Evolutionary conservation across 495 filamentous ascomycete species (phyloP), one percentile per base, ranked within the genome.

Genomic region (Daldinia caldariorum): DNA sequence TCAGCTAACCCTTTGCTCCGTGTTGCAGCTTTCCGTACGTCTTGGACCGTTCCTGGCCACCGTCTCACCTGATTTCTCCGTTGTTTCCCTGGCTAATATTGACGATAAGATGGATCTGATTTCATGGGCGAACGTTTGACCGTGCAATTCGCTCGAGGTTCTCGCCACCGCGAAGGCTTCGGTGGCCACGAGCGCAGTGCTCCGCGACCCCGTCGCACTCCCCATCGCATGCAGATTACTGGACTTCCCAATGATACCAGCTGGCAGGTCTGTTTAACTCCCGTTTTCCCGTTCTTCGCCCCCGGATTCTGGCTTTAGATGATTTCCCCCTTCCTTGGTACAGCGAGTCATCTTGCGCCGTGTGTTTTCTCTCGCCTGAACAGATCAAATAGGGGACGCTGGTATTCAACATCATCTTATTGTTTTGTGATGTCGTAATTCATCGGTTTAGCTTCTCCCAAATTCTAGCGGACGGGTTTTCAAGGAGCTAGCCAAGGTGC

Each of bases 111-210:
- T 86, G 95, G 95, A 79, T 94, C 92, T 76, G 93, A 97, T 70
- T 97, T 99, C 83, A 97, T 97, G 87, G 95, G 94, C 78, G 92
- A 97, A 78, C 91, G 94, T 73, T 85, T 99, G 70, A 97, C 94
- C 37, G 95, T 99, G 69, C 95, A 99, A 81, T 99, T 99, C 79
- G 95, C 95, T 60, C 92, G 95, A 76, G 95, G 95, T 63, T 90
- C 90, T 76, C 94, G 95, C 77, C 93, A 90, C 78, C 92, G 91
- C 74, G 92, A 97, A 81, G 85, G 70, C 70, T 90, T 89, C 79
- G 83, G 86, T 76, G 86, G 85, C 76, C 82, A 84, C 61, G 84
- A 97, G 77, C 92, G 93, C 76, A 88, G 84, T 63, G 89, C 91
- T 74, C 95, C 95, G 71, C 94, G 96, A 74, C 94, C 95, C 43